Percentiles rank a stretch among this genome's conserved stretches.
Conservation (phyloP, 2,329 filamentous ascomycete species). For the Diaporthe nobilis region DNA sequence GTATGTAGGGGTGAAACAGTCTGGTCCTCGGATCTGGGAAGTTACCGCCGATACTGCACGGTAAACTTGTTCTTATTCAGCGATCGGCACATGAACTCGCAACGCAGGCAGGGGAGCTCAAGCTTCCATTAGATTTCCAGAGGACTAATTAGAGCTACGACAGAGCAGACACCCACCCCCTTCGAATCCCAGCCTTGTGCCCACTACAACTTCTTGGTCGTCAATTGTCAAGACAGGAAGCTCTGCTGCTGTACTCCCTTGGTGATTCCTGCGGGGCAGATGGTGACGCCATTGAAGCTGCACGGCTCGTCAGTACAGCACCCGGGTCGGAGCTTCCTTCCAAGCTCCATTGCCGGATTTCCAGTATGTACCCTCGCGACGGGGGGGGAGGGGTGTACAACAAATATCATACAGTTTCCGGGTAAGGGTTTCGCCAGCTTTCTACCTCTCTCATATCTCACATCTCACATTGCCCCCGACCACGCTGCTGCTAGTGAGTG, state of each 20-base stretch:
- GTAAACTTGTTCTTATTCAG: constrained; percentile 6
- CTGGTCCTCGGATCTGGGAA: neutral
- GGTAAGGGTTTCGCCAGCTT: neutral
- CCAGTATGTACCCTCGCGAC: neutral
- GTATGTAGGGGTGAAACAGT: neutral
- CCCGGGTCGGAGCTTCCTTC: neutral
- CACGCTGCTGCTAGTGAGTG: neutral
- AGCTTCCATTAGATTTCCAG: neutral
- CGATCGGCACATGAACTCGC: constrained; percentile 6
- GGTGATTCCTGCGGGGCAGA: neutral
- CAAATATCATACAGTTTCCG: neutral
- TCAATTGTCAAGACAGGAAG: neutral
- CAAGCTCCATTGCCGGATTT: neutral
- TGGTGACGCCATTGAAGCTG: constrained; percentile 22
- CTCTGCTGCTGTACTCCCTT: neutral
- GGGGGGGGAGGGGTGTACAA: no score
- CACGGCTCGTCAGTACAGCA: neutral
- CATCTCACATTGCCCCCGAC: neutral
- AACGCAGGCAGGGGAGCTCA: neutral
- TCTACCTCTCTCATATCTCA: neutral
- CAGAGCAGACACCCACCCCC: neutral
- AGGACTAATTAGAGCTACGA: neutral
- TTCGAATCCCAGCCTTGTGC: neutral
- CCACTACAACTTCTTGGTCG: no score
- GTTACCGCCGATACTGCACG: neutral